phyloP scores from a whole-genome alignment of 768 basidiomycete species.

The Suillus cothurnatus region DNA sequence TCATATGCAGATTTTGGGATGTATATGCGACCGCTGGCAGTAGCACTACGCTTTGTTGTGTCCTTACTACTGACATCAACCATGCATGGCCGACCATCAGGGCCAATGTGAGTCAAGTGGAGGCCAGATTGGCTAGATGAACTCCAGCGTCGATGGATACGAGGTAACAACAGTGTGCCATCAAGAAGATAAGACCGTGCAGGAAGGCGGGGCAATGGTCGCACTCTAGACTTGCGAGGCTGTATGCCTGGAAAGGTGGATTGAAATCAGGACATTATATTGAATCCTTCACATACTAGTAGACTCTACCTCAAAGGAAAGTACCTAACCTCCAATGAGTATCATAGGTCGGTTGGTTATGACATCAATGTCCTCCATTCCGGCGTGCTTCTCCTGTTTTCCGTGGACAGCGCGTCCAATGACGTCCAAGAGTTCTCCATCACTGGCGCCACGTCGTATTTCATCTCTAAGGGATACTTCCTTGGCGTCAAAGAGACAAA shows the following conservation, averaged over 20 bases:
- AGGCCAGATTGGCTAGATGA: slow-evolving; percentile 14
- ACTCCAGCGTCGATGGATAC: slow-evolving; percentile 26
- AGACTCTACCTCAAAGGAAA: slow-evolving; percentile 24
- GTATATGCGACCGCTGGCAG: slow-evolving; percentile 71
- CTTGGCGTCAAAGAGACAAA: slow-evolving; percentile 84
- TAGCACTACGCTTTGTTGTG: slow-evolving; percentile 66
- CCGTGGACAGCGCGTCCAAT: slow-evolving; percentile 66
- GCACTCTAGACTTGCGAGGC: slow-evolving; percentile 6
- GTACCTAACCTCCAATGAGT: slow-evolving; percentile 87
- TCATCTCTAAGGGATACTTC: slow-evolving; percentile 81
- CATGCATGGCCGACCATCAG: slow-evolving; percentile 73
- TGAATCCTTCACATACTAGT: neutral
- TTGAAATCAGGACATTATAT: slow-evolving; percentile 3
- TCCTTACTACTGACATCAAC: slow-evolving; percentile 75
- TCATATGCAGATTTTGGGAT: slow-evolving; percentile 67
- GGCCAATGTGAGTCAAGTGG: slow-evolving; percentile 74
- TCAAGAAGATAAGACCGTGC: neutral
- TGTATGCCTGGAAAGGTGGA: slow-evolving; percentile 12
- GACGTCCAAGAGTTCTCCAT: slow-evolving; percentile 59
- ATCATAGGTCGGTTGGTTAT: slow-evolving; percentile 87
- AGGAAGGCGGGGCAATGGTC: slow-evolving; percentile 9
- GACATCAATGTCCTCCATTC: slow-evolving; percentile 81
- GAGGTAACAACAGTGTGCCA: neutral
- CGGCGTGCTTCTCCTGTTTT: slow-evolving; percentile 83
- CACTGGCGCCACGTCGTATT: slow-evolving; percentile 64